Base-by-base conservation (phyloP, 169 alveolate species). In the Cryptosporidium ryanae region DNA sequence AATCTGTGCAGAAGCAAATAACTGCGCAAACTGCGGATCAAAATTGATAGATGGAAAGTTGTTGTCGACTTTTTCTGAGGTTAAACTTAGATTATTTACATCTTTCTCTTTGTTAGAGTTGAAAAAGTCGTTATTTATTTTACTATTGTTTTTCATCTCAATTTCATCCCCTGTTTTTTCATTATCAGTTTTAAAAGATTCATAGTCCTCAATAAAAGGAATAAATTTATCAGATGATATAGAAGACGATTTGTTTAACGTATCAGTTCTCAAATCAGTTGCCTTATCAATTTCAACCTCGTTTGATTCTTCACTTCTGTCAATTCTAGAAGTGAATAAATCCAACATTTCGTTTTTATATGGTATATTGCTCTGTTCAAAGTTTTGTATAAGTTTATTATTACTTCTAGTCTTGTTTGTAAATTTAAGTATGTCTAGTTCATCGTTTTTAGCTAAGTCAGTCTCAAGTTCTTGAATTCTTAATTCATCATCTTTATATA, bases 1-100 rank as follows among this genome's bases (percentile, higher is more conserved):
- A 5, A 76, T 8, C 38, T 76, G 87, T 27, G 87, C 87, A 59
- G 87, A 76, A 25, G 87, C 87, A 6, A 76, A 76, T 31, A 76
- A 29, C 32, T 76, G 87, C 44, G 87, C 87, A 67, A 76, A 31
- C 21, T 76, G 76, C 13, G 87, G 87, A 31, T 76, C 87, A 7
- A 70, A 55, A 29, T 76, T 65, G 6, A 76, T 63, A n/a, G 63
- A 32, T 0, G 87, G 87, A 23, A 76, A 23, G 32, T 64, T 55
- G 13, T 70, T 71, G 59, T 76, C 63, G 46, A 76, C 43, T 46
- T 59, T 59, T 61, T 55, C 61, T 43, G 63, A 61, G 1, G 54
- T 76, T 29, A 50, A n/a, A 18, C 1, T 0, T 13, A 27, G 10
- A 31, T 5, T 12, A 18, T 48, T 44, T 1, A 6, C 18, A 17